phyloP scores from a whole-genome alignment of 2,329 filamentous ascomycete species.

The Bipolaris zeicola region DNA sequence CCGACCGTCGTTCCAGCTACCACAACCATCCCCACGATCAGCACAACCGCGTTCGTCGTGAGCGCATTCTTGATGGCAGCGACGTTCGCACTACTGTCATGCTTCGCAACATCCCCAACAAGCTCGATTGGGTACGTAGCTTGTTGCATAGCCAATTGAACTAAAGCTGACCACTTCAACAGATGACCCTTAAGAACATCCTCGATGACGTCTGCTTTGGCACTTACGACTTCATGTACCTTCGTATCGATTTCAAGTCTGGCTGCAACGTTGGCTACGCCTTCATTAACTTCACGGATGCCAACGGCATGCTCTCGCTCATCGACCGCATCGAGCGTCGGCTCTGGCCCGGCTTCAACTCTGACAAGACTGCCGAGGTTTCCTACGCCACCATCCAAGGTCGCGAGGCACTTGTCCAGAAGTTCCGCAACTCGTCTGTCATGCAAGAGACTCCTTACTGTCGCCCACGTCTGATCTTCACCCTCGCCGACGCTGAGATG shows the following conservation, averaged over 20 bases:
- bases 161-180: slow-evolving; percentile 19
- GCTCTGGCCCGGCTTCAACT: slow-evolving; percentile 77
- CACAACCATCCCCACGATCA: slow-evolving; percentile 33
- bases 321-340: slow-evolving; percentile 39
- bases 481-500: slow-evolving; percentile 53
- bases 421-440: slow-evolving; percentile 95
- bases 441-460: slow-evolving; percentile 86
- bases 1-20: slow-evolving; percentile 2
- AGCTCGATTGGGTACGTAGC: slow-evolving; percentile 66
- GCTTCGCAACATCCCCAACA: slow-evolving; percentile 93
- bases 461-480: slow-evolving; percentile 72
- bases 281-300: slow-evolving; percentile 91
- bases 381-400: slow-evolving; percentile 99
- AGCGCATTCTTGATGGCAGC: slow-evolving; percentile 49
- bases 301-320: slow-evolving; percentile 48
- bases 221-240: slow-evolving; percentile 92
- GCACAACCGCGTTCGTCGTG: slow-evolving; percentile 48
- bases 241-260: slow-evolving; percentile 71
- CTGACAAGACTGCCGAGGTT: slow-evolving; percentile 83
- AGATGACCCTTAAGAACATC: slow-evolving; percentile 68
- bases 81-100: slow-evolving; percentile 71
- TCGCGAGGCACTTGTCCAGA: slow-evolving; percentile 85
- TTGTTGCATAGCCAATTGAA: background rate
- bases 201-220: slow-evolving; percentile 80
- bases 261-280: slow-evolving; percentile 83